Base-by-base conservation (phyloP, 2,329 filamentous ascomycete genomes). In the Diaporthe citri region DNA sequence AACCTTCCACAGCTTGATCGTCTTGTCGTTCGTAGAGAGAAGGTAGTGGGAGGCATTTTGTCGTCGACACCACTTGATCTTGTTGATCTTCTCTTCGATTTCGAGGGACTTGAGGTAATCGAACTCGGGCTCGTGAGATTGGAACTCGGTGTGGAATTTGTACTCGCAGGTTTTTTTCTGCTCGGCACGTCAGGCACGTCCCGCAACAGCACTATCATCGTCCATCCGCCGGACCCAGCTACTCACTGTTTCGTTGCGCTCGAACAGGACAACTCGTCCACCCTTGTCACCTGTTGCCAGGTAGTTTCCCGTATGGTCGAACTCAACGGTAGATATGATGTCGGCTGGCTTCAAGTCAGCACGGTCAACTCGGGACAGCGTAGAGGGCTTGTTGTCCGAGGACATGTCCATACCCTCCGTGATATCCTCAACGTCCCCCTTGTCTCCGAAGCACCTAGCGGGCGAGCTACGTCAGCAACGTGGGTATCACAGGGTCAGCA, bases 81-180 rank as follows among this genome's bases (percentile, higher is more conserved):
- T 99, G 90, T 99, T 99, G 90, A 99, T 99, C 88, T 99, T 99
- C 87, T 99, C 97, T 90, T 99, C 97, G 82, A 99, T 99, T 86
- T 99, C 97, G 80, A 99, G 90, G 46, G 97, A 99, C 87, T 99
- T 99, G 79, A 99, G 91, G 85, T 99, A 99, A 86, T 99, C 97
- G 85, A 99, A 99, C 86, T 99, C 97, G 77, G 97, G 97, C 84
- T 99, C 97, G 87, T 99, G 97, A 80, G 97, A 99, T 88, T 99
- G 97, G 82, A 99, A 99, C 84, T 99, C 97, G 84, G 97, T 99
- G 86, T 99, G 97, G 85, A 99, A 99, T 86, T 98, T 99, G 90
- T 99, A 99, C 86, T 99, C 97, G 91, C 97, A 99, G 69, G 97
- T 98, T 92, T 98, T 99, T 92, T 99, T 98, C 96, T 98, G 82